Conservation (phyloP, 495 filamentous ascomycete genomes). For the Penicillium psychrofluorescens region DNA sequence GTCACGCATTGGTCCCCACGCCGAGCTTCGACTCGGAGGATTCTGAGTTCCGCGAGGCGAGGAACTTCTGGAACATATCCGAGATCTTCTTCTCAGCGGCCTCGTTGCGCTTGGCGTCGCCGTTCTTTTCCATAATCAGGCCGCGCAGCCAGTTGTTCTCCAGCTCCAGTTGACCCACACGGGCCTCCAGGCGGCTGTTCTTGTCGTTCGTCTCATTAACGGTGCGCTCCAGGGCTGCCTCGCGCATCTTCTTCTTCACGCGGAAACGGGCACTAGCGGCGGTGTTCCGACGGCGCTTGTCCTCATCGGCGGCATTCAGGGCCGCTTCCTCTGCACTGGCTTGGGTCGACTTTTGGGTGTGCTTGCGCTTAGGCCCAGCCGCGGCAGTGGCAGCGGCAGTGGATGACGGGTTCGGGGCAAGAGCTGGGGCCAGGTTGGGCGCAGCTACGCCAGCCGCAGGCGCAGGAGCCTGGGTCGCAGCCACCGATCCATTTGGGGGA, state of each 20-base stretch:
- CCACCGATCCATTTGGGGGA: constrained; percentile 12
- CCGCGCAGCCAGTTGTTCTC: constrained; percentile 97
- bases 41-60: constrained; percentile 34
- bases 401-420: not conserved
- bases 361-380: constrained; percentile 35
- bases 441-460: constrained; percentile 17
- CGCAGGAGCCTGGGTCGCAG: constrained; percentile 12
- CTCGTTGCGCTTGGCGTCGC: constrained; percentile 28
- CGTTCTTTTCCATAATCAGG: constrained; percentile 89
- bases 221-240: constrained; percentile 80
- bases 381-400: constrained; percentile 4
- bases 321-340: constrained; percentile 36
- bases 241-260: constrained; percentile 99
- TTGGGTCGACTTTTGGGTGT: constrained; percentile 24
- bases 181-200: constrained; percentile 67
- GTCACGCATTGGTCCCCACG: constrained; percentile 26
- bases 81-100: constrained; percentile 37
- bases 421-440: constrained; percentile 12
- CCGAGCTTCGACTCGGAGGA: constrained; percentile 32
- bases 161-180: constrained; percentile 78
- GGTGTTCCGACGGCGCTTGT: constrained; percentile 95
- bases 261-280: constrained; percentile 93
- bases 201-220: constrained; percentile 88
- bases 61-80: constrained; percentile 42
- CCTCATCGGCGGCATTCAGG: constrained; percentile 85